phyloP scores from a whole-genome alignment of 2,329 filamentous ascomycete species.

The Pseudocercospora crystallina region DNA sequence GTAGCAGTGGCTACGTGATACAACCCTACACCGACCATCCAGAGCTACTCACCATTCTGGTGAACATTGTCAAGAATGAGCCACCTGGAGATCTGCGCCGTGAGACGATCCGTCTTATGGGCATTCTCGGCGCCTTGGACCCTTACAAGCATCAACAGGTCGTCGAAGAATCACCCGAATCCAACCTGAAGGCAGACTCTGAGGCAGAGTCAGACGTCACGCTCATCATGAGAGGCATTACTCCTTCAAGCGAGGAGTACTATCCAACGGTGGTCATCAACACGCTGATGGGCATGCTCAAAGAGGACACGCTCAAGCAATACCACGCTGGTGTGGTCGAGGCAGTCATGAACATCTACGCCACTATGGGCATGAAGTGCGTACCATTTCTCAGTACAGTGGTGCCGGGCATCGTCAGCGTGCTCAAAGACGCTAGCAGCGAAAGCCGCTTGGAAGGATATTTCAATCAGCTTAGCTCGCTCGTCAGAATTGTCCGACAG shows the following conservation, averaged over 20 bases:
- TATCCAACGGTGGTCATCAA: slow-evolving; percentile 98
- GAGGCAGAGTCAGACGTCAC: slow-evolving; percentile 84
- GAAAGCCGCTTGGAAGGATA: slow-evolving; percentile 76
- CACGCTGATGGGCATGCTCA: slow-evolving; percentile 85
- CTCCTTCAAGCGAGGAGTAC: slow-evolving; percentile 96
- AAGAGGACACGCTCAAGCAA: slow-evolving; percentile 83
- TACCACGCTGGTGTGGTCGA: slow-evolving; percentile 94
- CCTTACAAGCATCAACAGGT: slow-evolving; percentile 96
- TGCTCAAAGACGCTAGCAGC: slow-evolving; percentile 78
- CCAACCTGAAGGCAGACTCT: slow-evolving; percentile 67
- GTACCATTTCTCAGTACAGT: slow-evolving; percentile 93
- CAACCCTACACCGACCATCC: slow-evolving; percentile 94
- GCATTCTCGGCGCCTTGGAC: slow-evolving; percentile 90
- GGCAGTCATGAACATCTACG: slow-evolving; percentile 98
- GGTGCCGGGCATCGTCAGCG: slow-evolving; percentile 86
- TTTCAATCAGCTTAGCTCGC: slow-evolving; percentile 90
- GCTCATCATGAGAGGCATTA: slow-evolving; percentile 95
- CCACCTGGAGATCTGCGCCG: slow-evolving; percentile 81
- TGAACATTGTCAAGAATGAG: slow-evolving; percentile 92
- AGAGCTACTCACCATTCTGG: slow-evolving; percentile 85
- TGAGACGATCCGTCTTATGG: slow-evolving; percentile 95
- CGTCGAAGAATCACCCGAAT: slow-evolving; percentile 82
- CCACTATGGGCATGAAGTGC: slow-evolving; percentile 92
- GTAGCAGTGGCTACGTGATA: slow-evolving; percentile 97
- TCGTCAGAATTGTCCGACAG: slow-evolving; percentile 93